Conservation (phyloP, 177 flowering plant genomes). For the Vitis hybrid region DNA sequence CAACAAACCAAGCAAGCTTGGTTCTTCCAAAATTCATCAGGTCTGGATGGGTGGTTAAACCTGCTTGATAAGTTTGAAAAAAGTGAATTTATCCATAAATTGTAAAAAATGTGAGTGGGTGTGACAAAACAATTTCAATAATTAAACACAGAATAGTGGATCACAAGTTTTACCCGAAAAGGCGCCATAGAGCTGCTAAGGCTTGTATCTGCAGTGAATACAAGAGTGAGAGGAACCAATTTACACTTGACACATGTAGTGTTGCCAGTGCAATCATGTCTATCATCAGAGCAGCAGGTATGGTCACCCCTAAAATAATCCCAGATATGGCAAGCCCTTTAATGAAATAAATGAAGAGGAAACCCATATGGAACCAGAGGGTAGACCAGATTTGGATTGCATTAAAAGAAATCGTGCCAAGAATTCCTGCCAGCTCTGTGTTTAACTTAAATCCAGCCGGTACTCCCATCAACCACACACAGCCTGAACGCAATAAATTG, state of each 20-base stretch:
- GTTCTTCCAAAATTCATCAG: too few species aligned
- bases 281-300: conserved; percentile 64
- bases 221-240: conserved; percentile 57
- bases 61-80: too few species aligned
- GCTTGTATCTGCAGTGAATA: conserved; percentile 82
- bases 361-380: conserved; percentile 60
- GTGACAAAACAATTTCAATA: not conserved
- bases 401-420: conserved; percentile 85
- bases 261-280: conserved; percentile 60
- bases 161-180: conserved; percentile 65
- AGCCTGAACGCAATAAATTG: conserved; percentile 73
- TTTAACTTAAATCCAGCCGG: conserved; percentile 99
- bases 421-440: conserved; percentile 79
- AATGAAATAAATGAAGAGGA: conserved; percentile 42
- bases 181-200: conserved; percentile 90
- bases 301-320: conserved; percentile 68
- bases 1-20: too few species aligned
- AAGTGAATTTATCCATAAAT: too few species aligned
- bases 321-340: conserved; percentile 71
- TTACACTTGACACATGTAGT: conserved; percentile 68
- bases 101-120: too few species aligned
- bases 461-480: conserved; percentile 98
- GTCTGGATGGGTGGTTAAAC: too few species aligned
- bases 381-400: conserved; percentile 95
- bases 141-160: not conserved